A percentile compares a stretch with the other conserved stretches of the same genome.
phyloP scores from a whole-genome alignment of 441 rosid genomes.

The Aquilaria agallochum region DNA sequence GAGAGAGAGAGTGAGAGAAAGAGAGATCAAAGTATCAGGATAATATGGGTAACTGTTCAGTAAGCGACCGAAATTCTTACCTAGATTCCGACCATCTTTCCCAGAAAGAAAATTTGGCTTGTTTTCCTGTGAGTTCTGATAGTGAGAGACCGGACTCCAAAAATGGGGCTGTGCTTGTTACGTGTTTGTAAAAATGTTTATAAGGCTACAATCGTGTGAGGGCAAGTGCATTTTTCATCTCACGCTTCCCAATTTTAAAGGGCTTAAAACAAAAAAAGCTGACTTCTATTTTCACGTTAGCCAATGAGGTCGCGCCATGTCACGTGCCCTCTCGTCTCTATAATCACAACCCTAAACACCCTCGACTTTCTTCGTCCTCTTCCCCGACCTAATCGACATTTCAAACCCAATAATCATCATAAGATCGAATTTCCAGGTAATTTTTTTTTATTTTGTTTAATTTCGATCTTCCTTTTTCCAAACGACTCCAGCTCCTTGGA shows the following conservation, averaged over 20 bases:
- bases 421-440: conserved; percentile 38
- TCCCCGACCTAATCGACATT: conserved; percentile 22
- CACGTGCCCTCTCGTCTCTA: conserved; percentile 39
- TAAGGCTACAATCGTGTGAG: conserved; percentile 26
- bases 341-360: conserved; percentile 50
- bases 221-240: conserved; percentile 21
- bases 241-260: conserved; percentile 24
- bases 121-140: no score
- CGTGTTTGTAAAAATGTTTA: no score
- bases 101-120: no score
- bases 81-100: no score
- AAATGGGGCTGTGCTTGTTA: no score
- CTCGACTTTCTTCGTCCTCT: conserved; percentile 26
- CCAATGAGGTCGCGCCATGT: conserved; percentile 49
- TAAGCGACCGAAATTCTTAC: no score
- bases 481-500: no score
- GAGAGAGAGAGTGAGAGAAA: background rate
- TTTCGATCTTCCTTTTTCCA: background rate
- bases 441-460: conserved; percentile 16
- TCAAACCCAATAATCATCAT: conserved; percentile 15
- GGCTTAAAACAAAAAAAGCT: conserved; percentile 8
- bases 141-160: no score
- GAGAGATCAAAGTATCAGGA: background rate
- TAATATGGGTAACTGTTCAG: no score
- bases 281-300: conserved; percentile 17